Base-by-base conservation (phyloP, 805 yeast genomes). In the Lachancea cidri region DNA sequence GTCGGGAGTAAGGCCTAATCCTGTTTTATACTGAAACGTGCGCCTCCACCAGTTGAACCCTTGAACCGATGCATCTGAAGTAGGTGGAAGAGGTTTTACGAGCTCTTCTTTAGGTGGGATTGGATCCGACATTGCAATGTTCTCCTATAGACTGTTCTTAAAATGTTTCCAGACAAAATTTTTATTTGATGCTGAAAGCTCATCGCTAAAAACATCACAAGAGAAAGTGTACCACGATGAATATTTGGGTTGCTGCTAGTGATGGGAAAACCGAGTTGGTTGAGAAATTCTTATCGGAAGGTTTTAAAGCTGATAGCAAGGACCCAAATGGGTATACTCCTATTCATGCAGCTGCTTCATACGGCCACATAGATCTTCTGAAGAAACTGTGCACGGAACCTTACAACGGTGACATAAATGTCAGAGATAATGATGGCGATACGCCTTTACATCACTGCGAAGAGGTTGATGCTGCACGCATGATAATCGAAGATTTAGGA, bases 261-360 rank as follows among this genome's bases (percentile, higher is more conserved):
- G 98, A 93, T 58, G 83, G 86, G 52, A 76, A 81, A 46, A 44
- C 73, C 3, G 72, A 67, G 2, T 54, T 71, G 5, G 96, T 93
- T 5, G 74, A 79, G 47, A 48, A 70, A 11, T 67, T 70, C 39
- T 64, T 93, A 5, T 41, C 49, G 24, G 83, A 81, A 0, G 54
- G 66, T 4, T 70, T 67, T 48, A 71, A 80, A 2, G 76, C 96
- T 3, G 83, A 86, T 55, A 74, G 83, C 5, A 77, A 81, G 47
- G 99, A 93, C 61, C 84, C 86, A 1, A 86, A 89, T 54, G 99
- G 99, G 1, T 93, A 94, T 64, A 91, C 98, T 0, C 95, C 98
- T 5, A 73, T 93, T 9, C 99, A 93, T 61, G 99, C 99, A 0
- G 98, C 98, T 1, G 95, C 94, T 2, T 83, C 97, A 1, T 93